A percentile compares a stretch with the other conserved stretches of the same genome.
phyloP scores from a whole-genome alignment of 148 eudicot species.

The Rhododendron simsii region DNA sequence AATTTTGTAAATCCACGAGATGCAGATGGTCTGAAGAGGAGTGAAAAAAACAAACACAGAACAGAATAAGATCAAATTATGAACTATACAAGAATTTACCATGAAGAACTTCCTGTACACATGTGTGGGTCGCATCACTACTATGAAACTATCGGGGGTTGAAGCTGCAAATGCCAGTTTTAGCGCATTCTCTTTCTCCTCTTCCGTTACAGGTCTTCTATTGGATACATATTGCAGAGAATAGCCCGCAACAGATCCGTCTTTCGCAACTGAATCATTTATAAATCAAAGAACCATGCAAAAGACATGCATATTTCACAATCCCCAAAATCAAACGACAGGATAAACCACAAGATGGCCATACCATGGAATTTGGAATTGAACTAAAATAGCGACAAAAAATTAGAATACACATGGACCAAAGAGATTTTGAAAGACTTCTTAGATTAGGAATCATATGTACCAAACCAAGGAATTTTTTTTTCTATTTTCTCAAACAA shows the following conservation, averaged over 20 bases:
- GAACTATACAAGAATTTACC: conserved; percentile 21
- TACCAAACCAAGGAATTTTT: not conserved
- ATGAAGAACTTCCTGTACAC: conserved; percentile 33
- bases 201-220: conserved; percentile 29
- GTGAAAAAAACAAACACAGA: not conserved
- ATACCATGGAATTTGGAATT: not conserved
- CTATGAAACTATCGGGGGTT: conserved; percentile 16
- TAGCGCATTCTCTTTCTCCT: conserved; percentile 23
- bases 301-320: not conserved
- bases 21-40: not conserved
- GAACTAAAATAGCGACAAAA: not conserved
- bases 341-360: not conserved
- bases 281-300: not conserved
- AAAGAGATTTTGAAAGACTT: not conserved
- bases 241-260: not conserved
- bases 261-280: not conserved
- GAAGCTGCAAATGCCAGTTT: conserved; percentile 23
- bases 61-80: not conserved
- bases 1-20: not conserved
- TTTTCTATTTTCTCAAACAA: not conserved
- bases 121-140: conserved; percentile 29
- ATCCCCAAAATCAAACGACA: not conserved
- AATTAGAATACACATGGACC: not conserved
- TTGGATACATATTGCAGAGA: conserved; percentile 14
- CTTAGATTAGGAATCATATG: not conserved